Percentiles rank a stretch among this genome's conserved stretches.
Conservation (phyloP, 169 alveolate genomes). For the Cryptosporidium felis region DNA sequence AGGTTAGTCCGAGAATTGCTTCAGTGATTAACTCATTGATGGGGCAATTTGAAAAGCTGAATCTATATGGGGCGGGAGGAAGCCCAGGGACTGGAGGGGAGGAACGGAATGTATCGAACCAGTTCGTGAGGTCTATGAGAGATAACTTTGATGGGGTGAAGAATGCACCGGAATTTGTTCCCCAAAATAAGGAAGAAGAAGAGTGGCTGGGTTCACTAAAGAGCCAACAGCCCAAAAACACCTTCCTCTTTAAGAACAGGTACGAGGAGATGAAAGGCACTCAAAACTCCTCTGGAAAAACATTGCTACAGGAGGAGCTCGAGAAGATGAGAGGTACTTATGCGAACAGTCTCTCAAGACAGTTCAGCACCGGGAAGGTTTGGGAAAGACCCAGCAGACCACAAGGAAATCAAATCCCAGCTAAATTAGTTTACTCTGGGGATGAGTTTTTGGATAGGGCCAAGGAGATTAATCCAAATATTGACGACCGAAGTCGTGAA, state of each 20-base stretch:
- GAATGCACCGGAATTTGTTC: neutral
- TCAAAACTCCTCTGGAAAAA: conserved; percentile 16
- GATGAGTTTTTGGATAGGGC: neutral
- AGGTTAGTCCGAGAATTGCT: conserved; percentile 68
- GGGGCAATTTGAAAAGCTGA: conserved; percentile 42
- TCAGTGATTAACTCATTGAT: conserved; percentile 30
- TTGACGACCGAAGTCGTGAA: neutral
- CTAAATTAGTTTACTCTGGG: neutral
- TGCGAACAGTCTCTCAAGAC: conserved; percentile 11
- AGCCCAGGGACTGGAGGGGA: too few species aligned
- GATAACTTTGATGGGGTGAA: neutral
- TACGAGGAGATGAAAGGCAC: conserved; percentile 53
- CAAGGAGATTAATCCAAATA: neutral
- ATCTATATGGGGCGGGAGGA: conserved; percentile 39
- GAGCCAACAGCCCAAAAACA: conserved; percentile 4
- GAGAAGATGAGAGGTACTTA: conserved; percentile 62
- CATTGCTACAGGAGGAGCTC: conserved; percentile 34
- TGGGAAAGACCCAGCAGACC: conserved; percentile 6
- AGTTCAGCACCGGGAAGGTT: conserved; percentile 22
- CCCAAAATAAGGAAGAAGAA: neutral
- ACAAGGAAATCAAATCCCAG: neutral
- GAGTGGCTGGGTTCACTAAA: neutral
- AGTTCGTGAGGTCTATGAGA: conserved; percentile 1
- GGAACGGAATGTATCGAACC: neutral
- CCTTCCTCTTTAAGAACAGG: conserved; percentile 31